A percentile compares a stretch with the other conserved stretches of the same genome.
Evolutionary conservation across 2,329 filamentous ascomycete species (phyloP).

Genomic region (Calonectria pseudoturangicola): DNA sequence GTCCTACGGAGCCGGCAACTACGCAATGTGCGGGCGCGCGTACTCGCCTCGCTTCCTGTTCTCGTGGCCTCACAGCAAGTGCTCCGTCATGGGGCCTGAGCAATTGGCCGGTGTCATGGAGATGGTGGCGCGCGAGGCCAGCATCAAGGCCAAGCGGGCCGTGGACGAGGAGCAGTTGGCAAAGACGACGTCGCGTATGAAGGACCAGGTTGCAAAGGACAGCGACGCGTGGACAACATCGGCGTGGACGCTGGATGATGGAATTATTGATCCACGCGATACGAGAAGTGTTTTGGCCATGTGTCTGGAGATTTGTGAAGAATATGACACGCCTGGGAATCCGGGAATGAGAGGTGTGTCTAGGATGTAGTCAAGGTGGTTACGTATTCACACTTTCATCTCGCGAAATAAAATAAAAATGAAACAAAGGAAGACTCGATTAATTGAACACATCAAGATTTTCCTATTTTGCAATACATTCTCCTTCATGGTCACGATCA

Average conservation of each 20-base stretch:
- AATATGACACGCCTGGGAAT: constrained; percentile 27
- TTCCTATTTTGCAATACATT: too few relatives aligned
- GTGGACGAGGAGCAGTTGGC: constrained; percentile 37
- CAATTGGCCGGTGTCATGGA: constrained; percentile 52
- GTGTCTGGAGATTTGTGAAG: constrained; percentile 58
- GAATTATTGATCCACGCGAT: constrained; percentile 56
- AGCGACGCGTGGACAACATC: constrained; percentile 45
- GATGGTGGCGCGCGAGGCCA: constrained; percentile 21
- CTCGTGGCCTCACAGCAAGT: constrained; percentile 48
- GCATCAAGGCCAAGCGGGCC: neutral
- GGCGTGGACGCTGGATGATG: constrained; percentile 53
- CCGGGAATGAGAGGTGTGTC: constrained; percentile 17
- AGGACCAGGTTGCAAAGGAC: constrained; percentile 45
- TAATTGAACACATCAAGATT: too few relatives aligned
- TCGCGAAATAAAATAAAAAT: too few relatives aligned
- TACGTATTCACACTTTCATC: too few relatives aligned
- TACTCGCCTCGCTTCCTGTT: constrained; percentile 64
- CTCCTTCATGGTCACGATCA: too few relatives aligned
- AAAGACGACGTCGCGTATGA: constrained; percentile 49
- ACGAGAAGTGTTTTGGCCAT: constrained; percentile 50
- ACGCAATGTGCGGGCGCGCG: constrained; percentile 66
- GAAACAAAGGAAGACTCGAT: too few relatives aligned
- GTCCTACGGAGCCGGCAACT: constrained; percentile 67
- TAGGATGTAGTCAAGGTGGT: neutral
- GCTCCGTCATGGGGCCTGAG: constrained; percentile 51